Evolutionary conservation across 169 alveolate genomes (phyloP).

Genomic region (Fabrea salina): DNA sequence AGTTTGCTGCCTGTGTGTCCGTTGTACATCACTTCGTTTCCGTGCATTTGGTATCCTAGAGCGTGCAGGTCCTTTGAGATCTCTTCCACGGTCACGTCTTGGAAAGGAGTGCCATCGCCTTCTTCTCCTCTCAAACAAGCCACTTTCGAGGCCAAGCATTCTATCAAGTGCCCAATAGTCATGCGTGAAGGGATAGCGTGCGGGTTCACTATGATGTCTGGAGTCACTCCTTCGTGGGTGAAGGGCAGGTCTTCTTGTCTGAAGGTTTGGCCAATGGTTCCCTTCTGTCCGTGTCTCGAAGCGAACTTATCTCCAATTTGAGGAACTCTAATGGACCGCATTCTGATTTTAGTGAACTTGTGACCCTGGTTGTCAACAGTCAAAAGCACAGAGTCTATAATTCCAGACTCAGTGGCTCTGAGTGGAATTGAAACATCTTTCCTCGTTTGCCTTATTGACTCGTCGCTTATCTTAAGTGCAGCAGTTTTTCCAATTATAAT

Average conservation of each 20-base stretch:
- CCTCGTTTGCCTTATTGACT: conserved; percentile 52
- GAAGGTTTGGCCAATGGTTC: conserved; percentile 99
- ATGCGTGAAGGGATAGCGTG: conserved; percentile 99
- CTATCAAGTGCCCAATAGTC: conserved; percentile 99
- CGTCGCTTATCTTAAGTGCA: conserved; percentile 73
- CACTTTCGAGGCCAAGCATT: conserved; percentile 96
- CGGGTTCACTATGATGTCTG: conserved; percentile 99
- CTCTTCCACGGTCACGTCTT: conserved; percentile 94
- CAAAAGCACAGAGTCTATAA: conserved; percentile 94
- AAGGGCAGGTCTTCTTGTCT: conserved; percentile 99
- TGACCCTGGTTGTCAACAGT: conserved; percentile 95
- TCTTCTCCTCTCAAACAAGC: conserved; percentile 96
- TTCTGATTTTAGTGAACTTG: conserved; percentile 94
- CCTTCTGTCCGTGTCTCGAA: conserved; percentile 99
- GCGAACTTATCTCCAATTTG: conserved; percentile 99
- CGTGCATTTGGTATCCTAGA: conserved; percentile 95
- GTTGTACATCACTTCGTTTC: conserved; percentile 98
- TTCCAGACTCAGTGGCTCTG: conserved; percentile 95
- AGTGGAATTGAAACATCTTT: conserved; percentile 93
- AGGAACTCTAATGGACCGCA: conserved; percentile 94
- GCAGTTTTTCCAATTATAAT: conserved; percentile 97
- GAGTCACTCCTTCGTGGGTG: conserved; percentile 96
- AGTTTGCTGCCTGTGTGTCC: conserved; percentile 95
- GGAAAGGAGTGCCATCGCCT: conserved; percentile 99
- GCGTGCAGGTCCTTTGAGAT: conserved; percentile 95